Percentiles rank a stretch among this genome's conserved stretches.
Conservation (phyloP, 805 yeast genomes). For the Candida tallmaniae region DNA sequence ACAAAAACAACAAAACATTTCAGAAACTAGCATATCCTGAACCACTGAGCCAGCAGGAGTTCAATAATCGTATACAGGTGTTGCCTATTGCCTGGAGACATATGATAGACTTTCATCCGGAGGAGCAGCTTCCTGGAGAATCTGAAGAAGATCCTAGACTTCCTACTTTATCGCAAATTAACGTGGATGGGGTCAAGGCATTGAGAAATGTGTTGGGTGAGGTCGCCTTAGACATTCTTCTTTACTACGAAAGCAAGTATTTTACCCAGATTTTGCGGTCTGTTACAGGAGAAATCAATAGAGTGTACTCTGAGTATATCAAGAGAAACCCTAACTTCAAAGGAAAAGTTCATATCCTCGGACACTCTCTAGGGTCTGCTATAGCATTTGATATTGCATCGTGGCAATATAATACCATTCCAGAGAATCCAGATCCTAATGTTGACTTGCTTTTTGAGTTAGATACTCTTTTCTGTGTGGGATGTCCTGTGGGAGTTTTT, state of each 20-base stretch:
- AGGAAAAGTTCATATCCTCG: slow-evolving; percentile 81
- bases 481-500: slow-evolving; percentile 89
- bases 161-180: slow-evolving; percentile 67
- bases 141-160: slow-evolving; percentile 34
- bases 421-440: slow-evolving; percentile 24
- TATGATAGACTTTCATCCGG: slow-evolving; percentile 57
- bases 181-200: slow-evolving; percentile 72
- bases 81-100: slow-evolving; percentile 93
- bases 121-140: slow-evolving; percentile 29
- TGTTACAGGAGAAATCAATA: slow-evolving; percentile 62
- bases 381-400: slow-evolving; percentile 73
- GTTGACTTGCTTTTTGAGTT: slow-evolving; percentile 62
- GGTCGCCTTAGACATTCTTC: slow-evolving; percentile 75
- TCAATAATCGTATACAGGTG: slow-evolving; percentile 68
- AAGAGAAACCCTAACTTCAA: slow-evolving; percentile 65
- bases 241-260: slow-evolving; percentile 72
- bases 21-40: slow-evolving; percentile 32
- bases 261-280: slow-evolving; percentile 55
- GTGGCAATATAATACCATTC: slow-evolving; percentile 35
- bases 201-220: slow-evolving; percentile 79
- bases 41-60: slow-evolving; percentile 10
- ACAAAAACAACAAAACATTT: slow-evolving; percentile 36
- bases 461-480: slow-evolving; percentile 72
- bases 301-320: slow-evolving; percentile 52
- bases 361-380: slow-evolving; percentile 91